phyloP scores from a whole-genome alignment of 2,329 filamentous ascomycete species.

The Bimuria novae-zelandiae region DNA sequence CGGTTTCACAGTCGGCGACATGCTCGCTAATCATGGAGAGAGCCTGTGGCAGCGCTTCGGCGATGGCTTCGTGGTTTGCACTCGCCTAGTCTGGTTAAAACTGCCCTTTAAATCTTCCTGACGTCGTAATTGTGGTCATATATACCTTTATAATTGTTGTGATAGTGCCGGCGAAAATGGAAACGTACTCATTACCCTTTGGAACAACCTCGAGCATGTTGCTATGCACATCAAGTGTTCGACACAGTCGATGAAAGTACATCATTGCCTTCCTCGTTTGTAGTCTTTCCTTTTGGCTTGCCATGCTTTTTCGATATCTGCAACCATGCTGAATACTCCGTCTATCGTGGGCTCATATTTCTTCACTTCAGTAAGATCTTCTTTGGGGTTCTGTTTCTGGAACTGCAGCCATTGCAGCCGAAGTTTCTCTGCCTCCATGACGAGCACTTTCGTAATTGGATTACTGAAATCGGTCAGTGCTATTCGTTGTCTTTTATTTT shows the following conservation, averaged over 20 bases:
- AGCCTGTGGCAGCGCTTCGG: constrained; percentile 18
- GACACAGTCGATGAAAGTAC: constrained; percentile 18
- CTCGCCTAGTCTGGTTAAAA: constrained; percentile 15
- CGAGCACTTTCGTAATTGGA: constrained; percentile 13
- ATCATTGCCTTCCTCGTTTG: constrained; percentile 16
- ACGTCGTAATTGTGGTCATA: too few relatives aligned
- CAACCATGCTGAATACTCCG: constrained; percentile 18
- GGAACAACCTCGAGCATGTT: constrained; percentile 24
- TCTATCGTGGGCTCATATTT: constrained; percentile 14
- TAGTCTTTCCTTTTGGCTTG: constrained; percentile 15
- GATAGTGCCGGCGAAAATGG: constrained; percentile 21
- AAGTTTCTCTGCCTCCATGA: constrained; percentile 11
- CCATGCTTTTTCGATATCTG: constrained; percentile 14
- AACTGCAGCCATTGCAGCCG: constrained; percentile 17
- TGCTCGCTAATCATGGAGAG: constrained; percentile 25
- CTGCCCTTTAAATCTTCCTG: too few relatives aligned
- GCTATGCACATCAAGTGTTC: constrained; percentile 18
- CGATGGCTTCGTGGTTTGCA: constrained; percentile 27
- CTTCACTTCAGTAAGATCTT: constrained; percentile 15
- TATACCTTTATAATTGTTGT: constrained; percentile 1
- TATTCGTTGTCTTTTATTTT: too few relatives aligned
- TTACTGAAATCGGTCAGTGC: constrained; percentile 3
- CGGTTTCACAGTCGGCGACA: constrained; percentile 19
- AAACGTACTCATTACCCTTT: constrained; percentile 24
- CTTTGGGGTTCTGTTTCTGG: constrained; percentile 9